Evolutionary conservation across 257 asterid genomes (phyloP).

Genomic region (Verbena officinalis): DNA sequence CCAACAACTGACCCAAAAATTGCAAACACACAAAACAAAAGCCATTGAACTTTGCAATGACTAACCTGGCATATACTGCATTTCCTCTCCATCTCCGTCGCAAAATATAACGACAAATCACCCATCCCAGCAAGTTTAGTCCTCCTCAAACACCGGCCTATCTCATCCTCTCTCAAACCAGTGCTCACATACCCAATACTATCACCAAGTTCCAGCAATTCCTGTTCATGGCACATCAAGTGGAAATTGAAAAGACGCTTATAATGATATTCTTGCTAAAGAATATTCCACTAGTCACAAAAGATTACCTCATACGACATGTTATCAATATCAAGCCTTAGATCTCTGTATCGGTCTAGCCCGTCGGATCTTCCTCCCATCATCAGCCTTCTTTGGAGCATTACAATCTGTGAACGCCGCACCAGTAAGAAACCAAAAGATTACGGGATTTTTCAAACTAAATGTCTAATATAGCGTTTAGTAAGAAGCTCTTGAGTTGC

Average conservation of each 20-base stretch:
- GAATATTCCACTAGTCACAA: neutral
- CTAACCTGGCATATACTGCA: slow-evolving; percentile 94
- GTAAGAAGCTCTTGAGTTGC: too few relatives aligned
- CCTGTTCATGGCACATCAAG: slow-evolving; percentile 46
- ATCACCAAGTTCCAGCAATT: slow-evolving; percentile 87
- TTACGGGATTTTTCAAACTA: too few relatives aligned
- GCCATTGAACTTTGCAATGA: neutral
- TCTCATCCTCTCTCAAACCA: slow-evolving; percentile 75
- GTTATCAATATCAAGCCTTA: slow-evolving; percentile 77
- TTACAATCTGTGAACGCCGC: slow-evolving; percentile 56
- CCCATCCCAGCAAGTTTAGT: slow-evolving; percentile 36
- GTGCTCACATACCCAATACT: slow-evolving; percentile 83
- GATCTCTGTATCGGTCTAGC: slow-evolving; percentile 58
- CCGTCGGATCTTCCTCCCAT: slow-evolving; percentile 63
- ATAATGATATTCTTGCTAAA: neutral
- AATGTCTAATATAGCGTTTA: too few relatives aligned
- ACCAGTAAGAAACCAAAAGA: slow-evolving; percentile 19
- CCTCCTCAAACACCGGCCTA: slow-evolving; percentile 60
- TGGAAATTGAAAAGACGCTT: neutral
- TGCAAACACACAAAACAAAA: too few relatives aligned
- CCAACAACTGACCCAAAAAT: too few relatives aligned
- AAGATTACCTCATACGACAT: slow-evolving; percentile 81
- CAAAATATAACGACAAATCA: slow-evolving; percentile 37
- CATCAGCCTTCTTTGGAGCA: slow-evolving; percentile 63
- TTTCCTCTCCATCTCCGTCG: slow-evolving; percentile 50